Evolutionary conservation across 768 basidiomycete genomes (phyloP).

Genomic region (Trametes cingulata): DNA sequence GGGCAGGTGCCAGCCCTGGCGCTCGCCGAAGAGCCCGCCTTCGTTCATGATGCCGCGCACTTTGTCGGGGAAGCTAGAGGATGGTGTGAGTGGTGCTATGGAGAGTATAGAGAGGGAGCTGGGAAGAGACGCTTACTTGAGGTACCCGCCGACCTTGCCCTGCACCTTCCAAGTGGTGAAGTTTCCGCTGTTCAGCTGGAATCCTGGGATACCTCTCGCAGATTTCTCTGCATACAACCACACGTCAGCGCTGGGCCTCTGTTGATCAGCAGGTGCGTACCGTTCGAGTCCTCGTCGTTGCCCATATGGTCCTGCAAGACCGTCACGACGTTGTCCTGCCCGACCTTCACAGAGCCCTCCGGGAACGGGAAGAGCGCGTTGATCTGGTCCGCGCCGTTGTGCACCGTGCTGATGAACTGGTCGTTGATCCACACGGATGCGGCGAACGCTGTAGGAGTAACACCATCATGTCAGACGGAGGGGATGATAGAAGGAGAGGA

Average conservation of each 20-base stretch:
- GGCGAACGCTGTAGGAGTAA: slow-evolving; percentile 61
- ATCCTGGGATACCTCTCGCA: slow-evolving; percentile 78
- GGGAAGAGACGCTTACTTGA: slow-evolving; percentile 29
- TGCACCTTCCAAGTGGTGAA: slow-evolving; percentile 46
- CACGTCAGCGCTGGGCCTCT: too few relatives aligned
- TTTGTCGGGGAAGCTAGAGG: slow-evolving; percentile 81
- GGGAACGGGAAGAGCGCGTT: slow-evolving; percentile 71
- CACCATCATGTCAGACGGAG: background rate
- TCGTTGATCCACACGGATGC: slow-evolving; percentile 82
- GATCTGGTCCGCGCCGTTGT: slow-evolving; percentile 60
- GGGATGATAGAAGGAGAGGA: background rate
- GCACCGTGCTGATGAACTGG: slow-evolving; percentile 69
- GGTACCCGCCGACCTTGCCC: slow-evolving; percentile 47
- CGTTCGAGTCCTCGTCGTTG: slow-evolving; percentile 52
- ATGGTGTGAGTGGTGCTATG: slow-evolving; percentile 7
- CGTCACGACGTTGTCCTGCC: slow-evolving; percentile 73
- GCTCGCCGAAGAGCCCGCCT: slow-evolving; percentile 46
- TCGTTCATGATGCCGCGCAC: slow-evolving; percentile 47
- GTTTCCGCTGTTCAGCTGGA: slow-evolving; percentile 60
- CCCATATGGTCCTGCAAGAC: slow-evolving; percentile 51
- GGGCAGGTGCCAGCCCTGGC: slow-evolving; percentile 50
- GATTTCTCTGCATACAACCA: slow-evolving; percentile 54
- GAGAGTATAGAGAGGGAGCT: background rate
- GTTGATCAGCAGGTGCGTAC: slow-evolving; percentile 3
- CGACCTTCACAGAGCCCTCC: slow-evolving; percentile 46